A percentile compares a stretch with the other conserved stretches of the same genome.
These are phyloP conservation scores for Margaritispora aquatica DNA, from an alignment of 495 filamentous ascomycete genomes.

Conservation along the genomic window DNA sequence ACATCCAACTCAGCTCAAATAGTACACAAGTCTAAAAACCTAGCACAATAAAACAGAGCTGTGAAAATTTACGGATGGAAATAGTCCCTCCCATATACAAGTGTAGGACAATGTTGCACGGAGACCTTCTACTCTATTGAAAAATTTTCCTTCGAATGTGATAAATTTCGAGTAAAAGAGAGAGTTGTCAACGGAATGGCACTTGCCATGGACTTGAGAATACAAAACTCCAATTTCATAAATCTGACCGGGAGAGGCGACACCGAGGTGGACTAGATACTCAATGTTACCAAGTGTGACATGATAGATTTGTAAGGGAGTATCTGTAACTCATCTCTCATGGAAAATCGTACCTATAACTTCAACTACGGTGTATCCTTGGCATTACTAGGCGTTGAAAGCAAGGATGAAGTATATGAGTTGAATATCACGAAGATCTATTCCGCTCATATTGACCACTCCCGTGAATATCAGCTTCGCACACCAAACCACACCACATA, in stretches of 20 bases:
- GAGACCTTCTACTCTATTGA: not conserved
- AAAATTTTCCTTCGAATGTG: not conserved
- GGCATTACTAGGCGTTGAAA: no score
- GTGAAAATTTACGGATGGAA: not conserved
- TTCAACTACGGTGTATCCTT: not conserved
- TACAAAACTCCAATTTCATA: not conserved
- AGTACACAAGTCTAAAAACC: not conserved
- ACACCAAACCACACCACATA: not conserved
- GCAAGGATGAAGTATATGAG: not conserved
- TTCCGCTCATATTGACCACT: not conserved
- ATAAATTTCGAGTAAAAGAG: not conserved
- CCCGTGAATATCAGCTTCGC: not conserved
- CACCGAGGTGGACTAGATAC: not conserved
- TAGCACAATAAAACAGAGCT: not conserved
- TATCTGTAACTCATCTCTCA: not conserved
- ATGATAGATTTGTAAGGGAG: not conserved
- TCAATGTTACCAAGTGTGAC: not conserved
- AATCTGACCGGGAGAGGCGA: not conserved
- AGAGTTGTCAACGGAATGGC: not conserved
- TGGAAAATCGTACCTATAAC: not conserved
- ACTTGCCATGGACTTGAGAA: not conserved
- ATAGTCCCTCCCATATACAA: not conserved
- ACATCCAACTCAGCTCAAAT: not conserved
- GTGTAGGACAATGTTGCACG: not conserved
- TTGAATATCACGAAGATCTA: no score